Percentiles rank a stretch among this genome's conserved stretches.
These are phyloP conservation scores for Ambrosiella xylebori DNA, from an alignment of 2,329 filamentous ascomycete species.

Conservation along the genomic window DNA sequence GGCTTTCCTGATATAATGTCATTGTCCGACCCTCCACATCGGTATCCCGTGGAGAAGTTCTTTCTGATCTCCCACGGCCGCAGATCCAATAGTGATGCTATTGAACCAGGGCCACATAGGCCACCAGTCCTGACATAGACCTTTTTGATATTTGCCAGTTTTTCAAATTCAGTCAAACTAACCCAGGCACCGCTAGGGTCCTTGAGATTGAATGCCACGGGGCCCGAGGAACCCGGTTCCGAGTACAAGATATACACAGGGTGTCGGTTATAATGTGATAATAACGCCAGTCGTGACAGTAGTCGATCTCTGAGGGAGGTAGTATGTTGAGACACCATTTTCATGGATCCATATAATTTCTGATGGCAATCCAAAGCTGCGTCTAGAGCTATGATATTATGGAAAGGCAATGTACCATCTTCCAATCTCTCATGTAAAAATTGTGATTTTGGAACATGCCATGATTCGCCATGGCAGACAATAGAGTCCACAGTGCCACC, in stretches of 20 bases:
- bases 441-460: slow-evolving; percentile 20
- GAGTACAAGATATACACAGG: slow-evolving; percentile 52
- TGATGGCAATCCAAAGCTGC: slow-evolving; percentile 40
- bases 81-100: slow-evolving; percentile 55
- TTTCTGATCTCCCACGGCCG: slow-evolving; percentile 65
- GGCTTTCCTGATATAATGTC: slow-evolving; percentile 73
- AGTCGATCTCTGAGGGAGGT: slow-evolving; percentile 43
- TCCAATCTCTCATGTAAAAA: slow-evolving; percentile 42
- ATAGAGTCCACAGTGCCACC: slow-evolving; percentile 46
- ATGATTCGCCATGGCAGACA: slow-evolving; percentile 22
- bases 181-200: slow-evolving; percentile 56
- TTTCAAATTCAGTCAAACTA: slow-evolving; percentile 72
- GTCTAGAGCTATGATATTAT: slow-evolving; percentile 44
- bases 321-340: slow-evolving; percentile 53
- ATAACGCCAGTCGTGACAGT: slow-evolving; percentile 34
- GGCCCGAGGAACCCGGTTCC: slow-evolving; percentile 42
- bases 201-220: slow-evolving; percentile 68
- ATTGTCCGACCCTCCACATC: slow-evolving; percentile 60
- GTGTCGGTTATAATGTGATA: slow-evolving; percentile 53
- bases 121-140: slow-evolving; percentile 80
- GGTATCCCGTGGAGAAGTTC: slow-evolving; percentile 71
- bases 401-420: slow-evolving; percentile 50
- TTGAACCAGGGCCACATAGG: slow-evolving; percentile 79
- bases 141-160: slow-evolving; percentile 57
- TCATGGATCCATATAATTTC: slow-evolving; percentile 39